phyloP scores from a whole-genome alignment of 208 protist genomes.

The Crithidia expoeki region DNA sequence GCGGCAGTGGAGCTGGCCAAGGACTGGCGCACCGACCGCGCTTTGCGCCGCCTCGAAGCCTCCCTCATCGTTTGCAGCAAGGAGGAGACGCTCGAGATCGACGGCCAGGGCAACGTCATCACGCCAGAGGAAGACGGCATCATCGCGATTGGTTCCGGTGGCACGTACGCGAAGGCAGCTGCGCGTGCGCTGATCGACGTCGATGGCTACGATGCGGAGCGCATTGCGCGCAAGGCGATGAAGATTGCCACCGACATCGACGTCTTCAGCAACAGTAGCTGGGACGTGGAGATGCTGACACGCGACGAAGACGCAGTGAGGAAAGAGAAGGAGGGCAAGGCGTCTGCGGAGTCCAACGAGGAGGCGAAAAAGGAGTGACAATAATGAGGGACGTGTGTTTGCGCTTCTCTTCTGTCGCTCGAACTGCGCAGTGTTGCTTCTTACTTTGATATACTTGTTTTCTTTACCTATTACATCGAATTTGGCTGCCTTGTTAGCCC shows the following conservation, averaged over 20 bases:
- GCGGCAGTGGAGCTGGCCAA: constrained; percentile 95
- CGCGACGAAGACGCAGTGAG: constrained; percentile 34
- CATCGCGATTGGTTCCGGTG: constrained; percentile 93
- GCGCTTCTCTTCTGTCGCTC: not conserved
- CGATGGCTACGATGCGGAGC: constrained; percentile 87
- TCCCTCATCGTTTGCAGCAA: constrained; percentile 92
- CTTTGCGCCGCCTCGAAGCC: constrained; percentile 94
- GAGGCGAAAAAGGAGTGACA: constrained; percentile 12
- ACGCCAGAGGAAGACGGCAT: constrained; percentile 95
- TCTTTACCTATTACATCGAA: too few relatives aligned
- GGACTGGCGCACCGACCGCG: constrained; percentile 95
- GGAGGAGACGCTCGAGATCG: constrained; percentile 92
- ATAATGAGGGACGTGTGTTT: not conserved
- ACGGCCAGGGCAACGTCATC: constrained; percentile 96
- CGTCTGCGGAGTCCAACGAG: constrained; percentile 3
- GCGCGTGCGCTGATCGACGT: constrained; percentile 93
- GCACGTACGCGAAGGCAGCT: constrained; percentile 94
- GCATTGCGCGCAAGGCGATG: constrained; percentile 94
- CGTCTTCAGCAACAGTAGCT: constrained; percentile 96
- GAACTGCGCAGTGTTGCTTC: not conserved
- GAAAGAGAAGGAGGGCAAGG: constrained; percentile 35
- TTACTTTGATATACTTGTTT: too few relatives aligned
- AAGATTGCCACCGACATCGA: constrained; percentile 96
- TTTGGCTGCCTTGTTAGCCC: too few relatives aligned
- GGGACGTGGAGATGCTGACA: constrained; percentile 88